phyloP scores from a whole-genome alignment of 768 basidiomycete species.

The Suillus ampliporus region DNA sequence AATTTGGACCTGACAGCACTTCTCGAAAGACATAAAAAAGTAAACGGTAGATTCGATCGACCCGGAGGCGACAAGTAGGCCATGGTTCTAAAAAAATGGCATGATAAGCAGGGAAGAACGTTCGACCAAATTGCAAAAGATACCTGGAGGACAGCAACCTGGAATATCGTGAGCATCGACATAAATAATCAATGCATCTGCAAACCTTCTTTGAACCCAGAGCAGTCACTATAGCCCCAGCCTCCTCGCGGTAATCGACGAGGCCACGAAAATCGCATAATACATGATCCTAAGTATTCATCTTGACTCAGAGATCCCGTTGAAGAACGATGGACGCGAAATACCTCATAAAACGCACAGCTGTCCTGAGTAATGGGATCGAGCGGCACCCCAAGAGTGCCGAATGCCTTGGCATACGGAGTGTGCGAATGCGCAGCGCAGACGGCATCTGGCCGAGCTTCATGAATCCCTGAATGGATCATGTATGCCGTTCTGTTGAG shows the following conservation, averaged over 20 bases:
- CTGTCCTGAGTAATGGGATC: constrained; percentile 41
- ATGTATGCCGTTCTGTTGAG: constrained; percentile 46
- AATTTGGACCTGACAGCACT: constrained; percentile 36
- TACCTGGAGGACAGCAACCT: constrained; percentile 31
- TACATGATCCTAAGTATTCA: constrained; percentile 27
- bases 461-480: constrained; percentile 42
- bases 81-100: constrained; percentile 31
- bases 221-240: constrained; percentile 34
- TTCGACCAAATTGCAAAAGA: neutral
- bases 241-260: constrained; percentile 40
- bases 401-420: constrained; percentile 43
- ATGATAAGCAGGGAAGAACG: neutral
- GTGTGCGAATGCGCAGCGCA: constrained; percentile 43
- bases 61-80: constrained; percentile 29
- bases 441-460: constrained; percentile 41
- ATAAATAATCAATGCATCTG: neutral
- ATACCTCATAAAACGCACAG: constrained; percentile 39
- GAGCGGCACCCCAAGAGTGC: constrained; percentile 38
- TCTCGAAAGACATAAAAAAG: constrained; percentile 34
- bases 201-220: constrained; percentile 32
- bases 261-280: constrained; percentile 41
- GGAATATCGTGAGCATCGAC: neutral
- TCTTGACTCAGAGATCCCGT: neutral
- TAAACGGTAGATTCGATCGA: constrained; percentile 29
- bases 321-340: neutral